Percentiles rank a stretch among this genome's conserved stretches.
Evolutionary conservation across 2,329 filamentous ascomycete genomes (phyloP).

Genomic region (Colletotrichum lentis): DNA sequence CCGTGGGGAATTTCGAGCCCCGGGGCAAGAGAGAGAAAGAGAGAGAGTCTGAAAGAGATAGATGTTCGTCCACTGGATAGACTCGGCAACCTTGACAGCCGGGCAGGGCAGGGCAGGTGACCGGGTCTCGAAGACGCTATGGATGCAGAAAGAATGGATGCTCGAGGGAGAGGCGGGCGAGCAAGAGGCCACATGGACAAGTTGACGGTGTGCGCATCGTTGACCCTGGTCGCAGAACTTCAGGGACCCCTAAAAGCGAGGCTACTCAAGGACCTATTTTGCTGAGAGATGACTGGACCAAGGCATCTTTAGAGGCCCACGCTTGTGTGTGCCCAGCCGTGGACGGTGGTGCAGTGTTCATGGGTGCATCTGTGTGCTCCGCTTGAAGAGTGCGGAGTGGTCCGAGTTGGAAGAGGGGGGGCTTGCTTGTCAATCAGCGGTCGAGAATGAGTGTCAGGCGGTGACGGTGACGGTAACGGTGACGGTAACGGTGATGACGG

Average conservation of each 20-base stretch:
- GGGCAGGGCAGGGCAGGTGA: constrained; percentile 29
- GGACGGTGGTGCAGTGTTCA: neutral
- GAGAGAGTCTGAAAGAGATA: neutral
- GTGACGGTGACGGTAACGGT: neutral
- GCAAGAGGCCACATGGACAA: constrained; percentile 2
- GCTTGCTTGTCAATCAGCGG: constrained; percentile 2
- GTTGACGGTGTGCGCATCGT: constrained; percentile 4
- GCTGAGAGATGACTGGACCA: neutral
- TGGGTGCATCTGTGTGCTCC: neutral
- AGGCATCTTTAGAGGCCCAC: neutral
- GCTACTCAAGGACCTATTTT: constrained; percentile 1
- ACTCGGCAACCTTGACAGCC: neutral
- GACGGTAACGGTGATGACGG: neutral
- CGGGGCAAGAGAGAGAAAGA: neutral
- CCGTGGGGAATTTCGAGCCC: constrained; percentile 18
- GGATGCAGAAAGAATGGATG: neutral
- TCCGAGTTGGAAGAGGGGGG: neutral
- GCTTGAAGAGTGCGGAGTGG: neutral
- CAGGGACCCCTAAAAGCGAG: constrained; percentile 29
- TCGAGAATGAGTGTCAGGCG: neutral
- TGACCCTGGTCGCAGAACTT: constrained; percentile 1
- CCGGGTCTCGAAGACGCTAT: neutral
- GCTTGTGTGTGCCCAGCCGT: neutral
- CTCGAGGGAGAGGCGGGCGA: constrained; percentile 5
- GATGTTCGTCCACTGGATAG: constrained; percentile 14